phyloP scores from a whole-genome alignment of 345 rosid genomes.

The Chamaenerion angustifolium region DNA sequence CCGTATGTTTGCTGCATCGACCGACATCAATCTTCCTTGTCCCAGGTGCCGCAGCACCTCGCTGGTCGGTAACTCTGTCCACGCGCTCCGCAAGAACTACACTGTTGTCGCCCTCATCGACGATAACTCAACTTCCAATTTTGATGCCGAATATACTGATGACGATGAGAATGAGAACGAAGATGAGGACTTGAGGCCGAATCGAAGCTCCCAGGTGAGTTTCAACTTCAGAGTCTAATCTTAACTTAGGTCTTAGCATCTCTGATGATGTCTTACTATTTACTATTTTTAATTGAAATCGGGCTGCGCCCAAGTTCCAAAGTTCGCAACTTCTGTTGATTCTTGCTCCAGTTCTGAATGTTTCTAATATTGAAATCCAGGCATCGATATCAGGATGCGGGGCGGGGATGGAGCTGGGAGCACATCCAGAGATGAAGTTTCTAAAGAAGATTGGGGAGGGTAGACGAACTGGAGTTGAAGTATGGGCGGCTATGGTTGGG shows the following conservation, averaged over 20 bases:
- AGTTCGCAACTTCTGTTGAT: too few species aligned
- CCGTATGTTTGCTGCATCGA: conserved; percentile 70
- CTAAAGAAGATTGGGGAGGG: conserved; percentile 53
- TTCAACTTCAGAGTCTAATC: too few species aligned
- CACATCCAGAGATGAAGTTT: conserved; percentile 56
- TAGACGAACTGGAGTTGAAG: conserved; percentile 55
- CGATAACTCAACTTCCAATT: conserved; percentile 31
- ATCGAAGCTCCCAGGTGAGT: conserved; percentile 10
- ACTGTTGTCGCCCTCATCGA: conserved; percentile 64
- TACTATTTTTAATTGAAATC: too few species aligned
- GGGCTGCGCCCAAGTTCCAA: too few species aligned
- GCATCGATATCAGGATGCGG: conserved; percentile 66
- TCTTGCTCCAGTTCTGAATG: too few species aligned
- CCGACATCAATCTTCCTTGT: conserved; percentile 62
- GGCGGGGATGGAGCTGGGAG: conserved; percentile 62
- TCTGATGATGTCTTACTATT: too few species aligned
- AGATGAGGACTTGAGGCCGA: conserved; percentile 17
- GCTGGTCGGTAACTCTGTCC: conserved; percentile 80
- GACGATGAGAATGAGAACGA: conserved; percentile 29
- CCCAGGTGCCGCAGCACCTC: conserved; percentile 93
- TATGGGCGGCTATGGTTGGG: conserved; percentile 55
- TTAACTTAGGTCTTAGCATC: too few species aligned
- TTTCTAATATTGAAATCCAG: conserved; percentile 1
- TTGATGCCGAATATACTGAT: conserved; percentile 63
- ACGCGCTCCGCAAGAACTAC: conserved; percentile 74